phyloP scores from a whole-genome alignment of 345 rosid species.

The Dipteronia dyeriana region DNA sequence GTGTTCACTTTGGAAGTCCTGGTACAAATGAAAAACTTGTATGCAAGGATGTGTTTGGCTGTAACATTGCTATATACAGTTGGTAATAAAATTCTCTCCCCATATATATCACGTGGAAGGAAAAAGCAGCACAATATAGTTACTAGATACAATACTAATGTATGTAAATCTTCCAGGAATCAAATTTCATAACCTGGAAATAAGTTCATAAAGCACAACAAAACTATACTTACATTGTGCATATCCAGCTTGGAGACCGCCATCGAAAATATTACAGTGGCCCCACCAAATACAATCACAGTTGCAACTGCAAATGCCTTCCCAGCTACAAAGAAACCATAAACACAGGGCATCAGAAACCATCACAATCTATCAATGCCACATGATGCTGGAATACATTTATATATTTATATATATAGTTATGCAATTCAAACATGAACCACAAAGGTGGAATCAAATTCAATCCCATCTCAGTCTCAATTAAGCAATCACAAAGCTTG shows the following conservation, averaged over 20 bases:
- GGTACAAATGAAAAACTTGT: background rate
- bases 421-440: background rate
- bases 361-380: no score
- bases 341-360: background rate
- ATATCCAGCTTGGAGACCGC: slow-evolving; percentile 67
- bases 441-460: background rate
- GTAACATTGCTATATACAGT: background rate
- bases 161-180: background rate
- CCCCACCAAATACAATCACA: slow-evolving; percentile 72
- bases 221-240: slow-evolving; percentile 49
- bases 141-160: background rate
- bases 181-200: background rate
- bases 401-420: background rate
- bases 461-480: background rate
- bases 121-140: no score
- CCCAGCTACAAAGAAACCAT: slow-evolving; percentile 50
- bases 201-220: background rate
- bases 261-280: slow-evolving; percentile 52
- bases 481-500: no score
- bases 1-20: background rate
- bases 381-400: no score
- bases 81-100: background rate
- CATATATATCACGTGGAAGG: background rate
- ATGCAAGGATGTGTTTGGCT: background rate
- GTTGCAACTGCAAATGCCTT: slow-evolving; percentile 86